phyloP scores from a whole-genome alignment of 257 asterid genomes.

The Galeopsis tetrahit region DNA sequence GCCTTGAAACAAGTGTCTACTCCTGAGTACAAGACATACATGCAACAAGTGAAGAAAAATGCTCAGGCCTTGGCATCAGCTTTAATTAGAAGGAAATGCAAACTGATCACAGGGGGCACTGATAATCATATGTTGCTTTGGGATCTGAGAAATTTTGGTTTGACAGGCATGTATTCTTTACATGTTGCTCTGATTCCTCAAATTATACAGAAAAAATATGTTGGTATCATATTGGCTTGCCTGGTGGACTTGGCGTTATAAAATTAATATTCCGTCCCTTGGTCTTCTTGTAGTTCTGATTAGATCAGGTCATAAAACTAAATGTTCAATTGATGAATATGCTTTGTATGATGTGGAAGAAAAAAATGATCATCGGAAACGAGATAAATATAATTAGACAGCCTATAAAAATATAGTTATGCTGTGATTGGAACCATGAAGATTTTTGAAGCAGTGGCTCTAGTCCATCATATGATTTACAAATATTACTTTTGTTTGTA shows the following conservation, averaged over 20 bases:
- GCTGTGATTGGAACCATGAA: background rate
- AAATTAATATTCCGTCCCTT: background rate
- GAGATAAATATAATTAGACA: background rate
- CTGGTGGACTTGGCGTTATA: background rate
- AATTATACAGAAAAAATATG: background rate
- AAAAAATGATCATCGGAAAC: background rate
- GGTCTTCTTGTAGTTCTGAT: background rate
- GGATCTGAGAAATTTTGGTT: conserved; percentile 85
- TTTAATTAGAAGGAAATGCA: conserved; percentile 64
- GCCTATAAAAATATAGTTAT: background rate
- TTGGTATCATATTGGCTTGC: background rate
- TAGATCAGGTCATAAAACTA: background rate
- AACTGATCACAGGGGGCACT: conserved; percentile 85
- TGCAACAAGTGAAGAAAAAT: conserved; percentile 91
- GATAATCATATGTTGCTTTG: conserved; percentile 90
- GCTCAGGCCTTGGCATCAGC: conserved; percentile 78
- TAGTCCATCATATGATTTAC: background rate
- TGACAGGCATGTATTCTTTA: conserved; percentile 55
- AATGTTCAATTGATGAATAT: background rate
- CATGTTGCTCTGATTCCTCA: background rate
- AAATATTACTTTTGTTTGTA: background rate
- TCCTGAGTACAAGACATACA: conserved; percentile 77
- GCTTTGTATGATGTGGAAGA: background rate
- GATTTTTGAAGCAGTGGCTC: background rate
- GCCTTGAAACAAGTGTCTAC: conserved; percentile 95